Conservation (phyloP, 129 eudicot genomes). For the Sambucus nigra region DNA sequence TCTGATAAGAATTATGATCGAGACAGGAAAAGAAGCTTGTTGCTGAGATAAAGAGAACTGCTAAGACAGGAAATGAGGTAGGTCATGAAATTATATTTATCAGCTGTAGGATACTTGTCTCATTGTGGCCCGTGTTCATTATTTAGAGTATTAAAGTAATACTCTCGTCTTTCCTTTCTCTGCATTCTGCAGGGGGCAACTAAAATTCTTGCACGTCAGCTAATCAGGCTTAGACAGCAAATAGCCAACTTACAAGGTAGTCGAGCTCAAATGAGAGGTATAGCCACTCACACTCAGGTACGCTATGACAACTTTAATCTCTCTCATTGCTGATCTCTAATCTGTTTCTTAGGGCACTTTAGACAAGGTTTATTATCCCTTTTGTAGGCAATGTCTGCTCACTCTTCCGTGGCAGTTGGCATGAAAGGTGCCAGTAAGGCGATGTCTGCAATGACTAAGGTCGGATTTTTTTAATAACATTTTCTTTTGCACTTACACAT, state of each 20-base stretch:
- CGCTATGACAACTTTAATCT: neutral
- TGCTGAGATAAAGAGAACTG: slow-evolving; percentile 95
- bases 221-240: slow-evolving; percentile 92
- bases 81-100: slow-evolving; percentile 8
- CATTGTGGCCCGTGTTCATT: neutral
- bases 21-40: slow-evolving; percentile 93
- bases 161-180: neutral
- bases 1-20: slow-evolving; percentile 3
- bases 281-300: slow-evolving; percentile 96
- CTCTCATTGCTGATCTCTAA: neutral
- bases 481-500: neutral
- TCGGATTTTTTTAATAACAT: slow-evolving; percentile 10
- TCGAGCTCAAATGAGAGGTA: slow-evolving; percentile 98
- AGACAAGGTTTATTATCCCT: slow-evolving; percentile 3
- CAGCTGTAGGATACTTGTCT: neutral
- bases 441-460: slow-evolving; percentile 98
- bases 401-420: slow-evolving; percentile 90
- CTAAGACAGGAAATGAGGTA: slow-evolving; percentile 96
- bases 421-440: slow-evolving; percentile 98
- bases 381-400: slow-evolving; percentile 84
- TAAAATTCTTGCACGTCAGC: slow-evolving; percentile 84
- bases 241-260: slow-evolving; percentile 93
- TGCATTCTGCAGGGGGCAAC: slow-evolving; percentile 65
- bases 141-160: neutral
- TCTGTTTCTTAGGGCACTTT: neutral